Base-by-base conservation (phyloP, 169 alveolate species). In the Ichthyophthirius multifiliis region DNA sequence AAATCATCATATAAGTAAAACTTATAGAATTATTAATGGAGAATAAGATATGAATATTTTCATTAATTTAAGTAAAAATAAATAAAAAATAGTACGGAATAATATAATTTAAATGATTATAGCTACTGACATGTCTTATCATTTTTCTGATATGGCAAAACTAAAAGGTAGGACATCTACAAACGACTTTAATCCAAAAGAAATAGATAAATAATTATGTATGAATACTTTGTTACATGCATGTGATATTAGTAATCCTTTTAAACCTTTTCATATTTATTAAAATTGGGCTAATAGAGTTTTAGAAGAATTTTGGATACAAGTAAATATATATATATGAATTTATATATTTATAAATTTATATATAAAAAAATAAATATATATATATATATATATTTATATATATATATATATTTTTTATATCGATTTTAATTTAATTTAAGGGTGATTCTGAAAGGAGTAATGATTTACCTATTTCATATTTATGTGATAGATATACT, bases 1-100 rank as follows among this genome's bases (percentile, higher is more conserved):
- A 82, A 75, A 84, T 76, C 86, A 76, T 83, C 93, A 89, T 75
- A 34, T 88, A 4, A 65, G 79, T 75, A 39, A 87, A 18, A 84
- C 88, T 34, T 75, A 62, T 55, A 55, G 31, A 55, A 12, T 55
- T 27, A 1, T 55, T 12, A 55, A 39, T 27, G 71, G 31, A n/a
- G 31, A 55, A 4, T 39, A 34, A 15, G 13, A 23, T 27, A 55
- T 55, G 0, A 55, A 55, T 23, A 55, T 55, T 10, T 55, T 55
- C 13, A 10, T 27, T 27, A 39, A 39, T 12, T 13, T 55, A 5
- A 39, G 31, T 55, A 55, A 55, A 9, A 55, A 55, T 27, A 27
- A n/a, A 15, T 16, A 16, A 6, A 27, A 20, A 10, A 5, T 1
- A 12, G 39, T 55, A 23, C 12, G 71, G 13, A 39, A 55, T 27